Evolutionary conservation across 768 basidiomycete species (phyloP), one percentile per base, ranked within the genome.

Genomic region (Phaffia australis): DNA sequence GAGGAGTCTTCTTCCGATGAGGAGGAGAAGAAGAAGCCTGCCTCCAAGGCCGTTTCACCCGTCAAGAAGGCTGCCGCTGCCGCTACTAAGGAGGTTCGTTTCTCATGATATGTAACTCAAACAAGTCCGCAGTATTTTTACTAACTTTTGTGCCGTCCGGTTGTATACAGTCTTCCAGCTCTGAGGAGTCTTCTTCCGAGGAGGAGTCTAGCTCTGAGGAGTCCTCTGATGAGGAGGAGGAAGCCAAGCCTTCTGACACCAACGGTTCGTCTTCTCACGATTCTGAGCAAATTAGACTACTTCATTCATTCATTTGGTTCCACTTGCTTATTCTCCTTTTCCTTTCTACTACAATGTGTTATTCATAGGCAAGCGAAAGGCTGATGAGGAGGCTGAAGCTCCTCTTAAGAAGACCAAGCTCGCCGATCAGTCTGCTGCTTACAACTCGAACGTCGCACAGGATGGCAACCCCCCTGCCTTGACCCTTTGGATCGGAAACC

Each of bases 401-500:
- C 50, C 50, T 52, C 59, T 83, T 48, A 94, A 97, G 82, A 94
- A 94, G 78, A 82, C 80, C 71, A 95, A 92, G 80, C 79, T 86
- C 58, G 85, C 80, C 65, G 78, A 81, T 55, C 80, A 81, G 54
- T 78, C 79, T 23, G 72, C 81, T n/a, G 77, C 77, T 35, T 76
- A 76, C 19, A 74, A 76, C 25, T 42, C 35, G 4, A 42, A 42
- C 35, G 35, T 11, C 35, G 35, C 11, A 4, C 79, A 79, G 51
- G 73, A 70, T 32, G 78, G 71, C 57, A 74, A 75, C 55, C 73
- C 78, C 0, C 81, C 84, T 65, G 79, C 80, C 19, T 85, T 81
- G 72, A 85, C 87, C 49, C 82, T 97, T 72, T 98, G 93, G 74
- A 90, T 99, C 71, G 94, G 94, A 63, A 83, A 83, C 66, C 82